These are phyloP conservation scores for Diversispora eburnea DNA, from an alignment of 192 early-diverging fungal genomes.

Conservation along the genomic window DNA sequence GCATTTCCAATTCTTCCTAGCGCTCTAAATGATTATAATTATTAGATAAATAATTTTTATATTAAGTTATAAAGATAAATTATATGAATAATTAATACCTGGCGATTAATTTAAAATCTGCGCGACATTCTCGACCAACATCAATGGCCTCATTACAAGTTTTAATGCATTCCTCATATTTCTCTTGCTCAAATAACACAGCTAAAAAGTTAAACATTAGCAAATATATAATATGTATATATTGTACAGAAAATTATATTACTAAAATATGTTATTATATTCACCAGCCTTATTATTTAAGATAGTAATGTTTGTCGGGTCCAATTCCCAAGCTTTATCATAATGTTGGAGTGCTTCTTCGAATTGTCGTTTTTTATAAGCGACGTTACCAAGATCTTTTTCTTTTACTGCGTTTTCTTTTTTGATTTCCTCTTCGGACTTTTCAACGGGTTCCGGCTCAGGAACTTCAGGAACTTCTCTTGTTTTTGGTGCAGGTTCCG, in stretches of 20 bases:
- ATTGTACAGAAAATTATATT: neutral
- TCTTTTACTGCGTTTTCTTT: slow-evolving; percentile 68
- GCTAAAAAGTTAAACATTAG: slow-evolving; percentile 43
- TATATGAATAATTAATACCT: slow-evolving; percentile 39
- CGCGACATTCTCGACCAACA: slow-evolving; percentile 81
- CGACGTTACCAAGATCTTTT: slow-evolving; percentile 85
- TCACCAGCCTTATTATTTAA: slow-evolving; percentile 92
- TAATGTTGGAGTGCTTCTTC: slow-evolving; percentile 87
- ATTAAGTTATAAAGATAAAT: neutral
- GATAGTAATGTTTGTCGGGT: slow-evolving; percentile 86
- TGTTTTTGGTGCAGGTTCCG: slow-evolving; percentile 36
- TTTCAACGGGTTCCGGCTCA: slow-evolving; percentile 41
- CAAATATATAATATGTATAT: neutral
- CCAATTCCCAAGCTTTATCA: slow-evolving; percentile 83
- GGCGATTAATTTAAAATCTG: slow-evolving; percentile 94
- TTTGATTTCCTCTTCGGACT: slow-evolving; percentile 54
- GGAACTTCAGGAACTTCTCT: slow-evolving; percentile 38
- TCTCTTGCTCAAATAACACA: slow-evolving; percentile 91
- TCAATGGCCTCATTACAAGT: slow-evolving; percentile 90
- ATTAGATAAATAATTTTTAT: too few relatives aligned
- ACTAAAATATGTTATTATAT: slow-evolving; percentile 6
- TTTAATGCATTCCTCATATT: slow-evolving; percentile 91
- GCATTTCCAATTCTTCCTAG: slow-evolving; percentile 88
- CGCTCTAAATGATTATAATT: slow-evolving; percentile 54
- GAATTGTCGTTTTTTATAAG: slow-evolving; percentile 93